Evolutionary conservation across 2,329 filamentous ascomycete genomes (phyloP).

Genomic region (Blastomyces parvus): DNA sequence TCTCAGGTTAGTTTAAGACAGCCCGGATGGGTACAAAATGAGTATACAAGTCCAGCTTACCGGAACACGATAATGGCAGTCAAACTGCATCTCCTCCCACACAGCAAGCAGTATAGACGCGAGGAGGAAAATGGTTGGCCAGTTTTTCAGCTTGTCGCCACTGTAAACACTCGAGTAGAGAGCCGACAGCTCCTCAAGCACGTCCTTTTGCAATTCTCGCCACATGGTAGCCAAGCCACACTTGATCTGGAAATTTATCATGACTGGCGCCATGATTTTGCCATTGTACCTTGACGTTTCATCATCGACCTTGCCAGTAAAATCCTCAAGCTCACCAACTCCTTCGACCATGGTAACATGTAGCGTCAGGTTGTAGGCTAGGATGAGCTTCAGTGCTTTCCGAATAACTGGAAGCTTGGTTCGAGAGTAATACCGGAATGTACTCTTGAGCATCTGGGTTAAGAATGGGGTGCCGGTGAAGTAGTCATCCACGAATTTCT

Average conservation of each 20-base stretch:
- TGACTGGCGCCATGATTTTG: constrained; percentile 85
- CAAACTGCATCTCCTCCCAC: constrained; percentile 98
- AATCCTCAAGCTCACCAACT: constrained; percentile 58
- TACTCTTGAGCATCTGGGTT: constrained; percentile 92
- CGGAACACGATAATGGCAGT: constrained; percentile 89
- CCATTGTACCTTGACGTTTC: constrained; percentile 78
- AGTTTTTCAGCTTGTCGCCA: constrained; percentile 95
- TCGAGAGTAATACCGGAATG: constrained; percentile 83
- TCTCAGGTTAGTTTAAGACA: constrained; percentile 6
- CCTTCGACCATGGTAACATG: constrained; percentile 94
- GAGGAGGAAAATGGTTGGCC: constrained; percentile 97
- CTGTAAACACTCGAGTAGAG: constrained; percentile 98
- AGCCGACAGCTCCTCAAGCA: constrained; percentile 81
- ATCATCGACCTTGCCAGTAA: constrained; percentile 77
- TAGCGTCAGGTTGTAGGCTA: constrained; percentile 90
- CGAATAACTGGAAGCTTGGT: constrained; percentile 82
- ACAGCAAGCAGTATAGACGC: constrained; percentile 86
- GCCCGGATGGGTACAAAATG: not conserved
- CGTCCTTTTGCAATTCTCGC: constrained; percentile 93
- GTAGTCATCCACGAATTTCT: constrained; percentile 89
- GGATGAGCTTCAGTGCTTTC: constrained; percentile 87
- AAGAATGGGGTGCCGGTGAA: constrained; percentile 93
- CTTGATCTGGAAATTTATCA: constrained; percentile 99
- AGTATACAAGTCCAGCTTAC: constrained; percentile 21
- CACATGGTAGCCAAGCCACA: constrained; percentile 95